Base-by-base conservation (phyloP, 2,329 filamentous ascomycete species). In the Fusarium sp. region DNA sequence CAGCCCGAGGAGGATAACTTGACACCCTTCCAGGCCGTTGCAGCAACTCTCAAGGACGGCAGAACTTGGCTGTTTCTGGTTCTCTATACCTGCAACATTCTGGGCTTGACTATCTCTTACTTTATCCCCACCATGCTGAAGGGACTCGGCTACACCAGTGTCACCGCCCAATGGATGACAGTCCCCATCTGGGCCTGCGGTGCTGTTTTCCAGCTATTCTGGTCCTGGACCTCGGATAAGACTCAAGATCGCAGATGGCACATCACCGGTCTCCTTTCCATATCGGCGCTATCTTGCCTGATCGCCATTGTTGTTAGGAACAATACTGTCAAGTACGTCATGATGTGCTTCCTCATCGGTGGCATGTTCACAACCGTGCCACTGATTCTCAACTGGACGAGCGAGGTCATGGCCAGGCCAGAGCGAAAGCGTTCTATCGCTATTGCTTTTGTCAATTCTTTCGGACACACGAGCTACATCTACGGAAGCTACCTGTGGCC, bases 41-140 rank as follows among this genome's bases (percentile, higher is more conserved):
- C 50, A 16, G 20, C 32, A 34, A 34, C 32, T 11, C 50, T 72
- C 5, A 11, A 67, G 1, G 67, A 72, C 32, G 62, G 62, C 2
- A 68, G 64, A 6, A 87, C 87, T 0, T 88, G 85, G 70, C 76
- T 85, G 3, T 85, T 89, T 68, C 82, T 87, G 9, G 66, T 87
- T 2, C 84, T 87, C 5, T 89, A 87, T 76, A 87, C 88, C 83
- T 84, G 87, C 16, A 73, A 80, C 62, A 70, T 81, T 18, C 87
- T 87, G 7, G 85, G 85, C 2, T 85, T 85, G 50, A 81, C 86
- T 1, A 84, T 88, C 18, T 87, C 85, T 6, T 89, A 89, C 80
- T 89, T 89, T 75, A 88, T 88, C 71, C 87, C 87, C 0, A 88
- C 86, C 1, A 83, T 89, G 34, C 85, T 88, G 23, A 78, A 83